Base-by-base conservation (phyloP, 768 basidiomycete species). In the Mrakia gelida region DNA sequence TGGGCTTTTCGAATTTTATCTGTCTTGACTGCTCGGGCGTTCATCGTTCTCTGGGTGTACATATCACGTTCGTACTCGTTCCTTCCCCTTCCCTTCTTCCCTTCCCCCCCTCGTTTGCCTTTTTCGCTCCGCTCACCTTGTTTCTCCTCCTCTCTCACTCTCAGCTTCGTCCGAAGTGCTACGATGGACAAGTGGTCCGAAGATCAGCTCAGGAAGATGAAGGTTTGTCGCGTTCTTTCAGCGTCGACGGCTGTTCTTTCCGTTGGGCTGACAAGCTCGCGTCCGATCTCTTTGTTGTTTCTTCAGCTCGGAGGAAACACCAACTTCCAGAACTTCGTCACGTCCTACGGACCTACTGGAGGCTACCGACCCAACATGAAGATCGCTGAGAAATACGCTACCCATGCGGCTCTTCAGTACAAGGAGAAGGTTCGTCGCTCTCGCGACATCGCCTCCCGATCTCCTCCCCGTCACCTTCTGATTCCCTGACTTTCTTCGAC, bases 161-260 rank as follows among this genome's bases (percentile, higher is more conserved):
- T 52, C 59, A 74, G 73, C 84, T 96, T 95, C 85, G 93, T 96
- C 75, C 88, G 95, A 83, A 94, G 92, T 61, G 89, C 95, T 80
- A 94, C 94, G 75, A 98, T 97, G 95, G 95, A 97, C 85, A 92
- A 94, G 80, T 97, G 95, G 94, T 91, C 92, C 80, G 89, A 90
- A 54, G 93, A 95, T 78, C 94, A 97, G 84, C 78, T 86, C 56
- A 82, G 83, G 65, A 85, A 86, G 80, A 98, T 99, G 94, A 91
- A 92, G 90, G 94, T 94, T 71, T 73, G 86, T 83, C 59, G 49
- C 38, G 21, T 41, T 71, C 61, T 16, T 54, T 73, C 45, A 16
- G 32, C 1, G 43, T 30, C 56, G 13, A 28, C 13, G 1, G n/a
- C 45, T 34, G 1, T 6, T n/a, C n/a, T 5, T 63, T 74, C 23